Percentiles rank a stretch among this genome's conserved stretches.
Conservation (phyloP, 495 filamentous ascomycete species). For the Talaromyces ruber region DNA sequence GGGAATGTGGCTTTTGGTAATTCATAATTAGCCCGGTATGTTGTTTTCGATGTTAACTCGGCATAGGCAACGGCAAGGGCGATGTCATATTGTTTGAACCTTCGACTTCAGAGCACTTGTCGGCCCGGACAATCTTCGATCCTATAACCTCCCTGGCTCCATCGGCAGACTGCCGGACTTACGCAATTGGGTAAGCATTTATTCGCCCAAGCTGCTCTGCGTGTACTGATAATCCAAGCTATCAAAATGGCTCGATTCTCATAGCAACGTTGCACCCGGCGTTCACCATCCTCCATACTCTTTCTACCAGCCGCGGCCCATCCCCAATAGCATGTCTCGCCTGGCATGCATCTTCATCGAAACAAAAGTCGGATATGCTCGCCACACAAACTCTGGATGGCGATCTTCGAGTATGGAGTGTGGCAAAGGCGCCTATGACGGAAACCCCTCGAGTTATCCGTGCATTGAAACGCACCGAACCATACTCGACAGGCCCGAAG, state of each 20-base stretch:
- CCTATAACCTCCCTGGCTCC: slow-evolving; percentile 89
- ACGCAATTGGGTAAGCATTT: slow-evolving; percentile 80
- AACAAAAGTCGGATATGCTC: slow-evolving; percentile 97
- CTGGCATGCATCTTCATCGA: slow-evolving; percentile 96
- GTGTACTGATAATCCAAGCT: slow-evolving; percentile 43
- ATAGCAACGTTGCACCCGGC: slow-evolving; percentile 82
- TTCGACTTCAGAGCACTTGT: slow-evolving; percentile 85
- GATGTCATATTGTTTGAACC: slow-evolving; percentile 95
- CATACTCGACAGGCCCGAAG: slow-evolving; percentile 66
- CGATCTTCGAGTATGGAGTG: slow-evolving; percentile 93
- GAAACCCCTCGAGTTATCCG: slow-evolving; percentile 78
- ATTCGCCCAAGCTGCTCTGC: not conserved
- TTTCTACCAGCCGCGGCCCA: slow-evolving; percentile 72
- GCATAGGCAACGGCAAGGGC: slow-evolving; percentile 73
- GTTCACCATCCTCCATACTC: slow-evolving; percentile 90
- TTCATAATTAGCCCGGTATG: slow-evolving; percentile 7
- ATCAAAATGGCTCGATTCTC: slow-evolving; percentile 90
- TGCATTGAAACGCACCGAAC: slow-evolving; percentile 72
- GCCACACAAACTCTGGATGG: slow-evolving; percentile 87
- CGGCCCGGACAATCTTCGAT: slow-evolving; percentile 86
- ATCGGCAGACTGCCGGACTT: slow-evolving; percentile 86
- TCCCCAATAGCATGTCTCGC: slow-evolving; percentile 84
- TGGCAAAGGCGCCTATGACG: slow-evolving; percentile 72
- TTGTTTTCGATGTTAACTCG: not conserved
- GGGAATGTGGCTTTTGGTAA: slow-evolving; percentile 95